Evolutionary conservation across 2,329 filamentous ascomycete species (phyloP), one percentile per base, ranked within the genome.

Genomic region (Diaporthe eres): DNA sequence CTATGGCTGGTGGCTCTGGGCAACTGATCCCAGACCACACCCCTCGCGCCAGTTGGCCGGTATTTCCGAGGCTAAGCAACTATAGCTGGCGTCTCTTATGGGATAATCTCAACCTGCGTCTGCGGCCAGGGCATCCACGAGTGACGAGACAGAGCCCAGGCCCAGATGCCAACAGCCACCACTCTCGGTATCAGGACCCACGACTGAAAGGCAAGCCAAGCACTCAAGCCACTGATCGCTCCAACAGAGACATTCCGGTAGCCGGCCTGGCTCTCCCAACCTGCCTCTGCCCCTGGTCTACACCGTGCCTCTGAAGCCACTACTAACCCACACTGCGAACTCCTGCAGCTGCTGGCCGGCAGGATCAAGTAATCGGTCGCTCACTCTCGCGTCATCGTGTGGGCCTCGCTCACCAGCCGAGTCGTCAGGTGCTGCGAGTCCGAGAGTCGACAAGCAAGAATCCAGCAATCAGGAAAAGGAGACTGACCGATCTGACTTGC

Each of bases 351-450:
- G 47, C 15, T 25, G 28, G 31, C 28, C 25, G 55, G 25, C 34
- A 75, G 70, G 17, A 51, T 44, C 67, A 37, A 72, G 67, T 63
- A 72, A 63, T 51, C 9, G n/a, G 51, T 58, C 37, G 28, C 58
- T 77, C 75, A 73, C 51, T 42, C 63, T 57, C 70, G 74, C 74
- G 75, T 75, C 75, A 77, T 77, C 53, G 49, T 28, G 73, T 77
- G 75, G 73, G 39, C 49, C 57, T 61, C 55, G 47, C 71, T 53
- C 44, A 55, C 71, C 71, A 31, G 34, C 31, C 49, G 25, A 65
- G 47, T 53, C 61, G n/a, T 34, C 71, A 65, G 71, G 37, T 57
- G 47, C 47, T 39, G 65, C 65, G 28, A 57, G 58, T 57, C 58
- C 47, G 53, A 71, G 37, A 28, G 28, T 34, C 53, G 53, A 22